Evolutionary conservation across 208 protist species (phyloP).

Genomic region (Crithidia sp.): DNA sequence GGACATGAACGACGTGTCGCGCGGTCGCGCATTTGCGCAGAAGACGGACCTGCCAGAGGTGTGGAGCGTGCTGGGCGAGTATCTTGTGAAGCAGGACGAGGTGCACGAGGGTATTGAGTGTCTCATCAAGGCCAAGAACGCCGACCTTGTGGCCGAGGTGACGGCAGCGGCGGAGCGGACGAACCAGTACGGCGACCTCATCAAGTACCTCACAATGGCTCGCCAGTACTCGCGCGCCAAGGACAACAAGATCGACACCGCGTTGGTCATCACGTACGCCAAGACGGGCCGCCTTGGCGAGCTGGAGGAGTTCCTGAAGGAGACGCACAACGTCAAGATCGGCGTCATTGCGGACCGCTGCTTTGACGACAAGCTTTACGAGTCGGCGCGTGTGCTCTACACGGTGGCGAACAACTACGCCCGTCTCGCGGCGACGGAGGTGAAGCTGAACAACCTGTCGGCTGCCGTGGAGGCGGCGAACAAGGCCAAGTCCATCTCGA

Average conservation of each 20-base stretch:
- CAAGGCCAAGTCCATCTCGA: conserved; percentile 97
- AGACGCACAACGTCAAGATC: conserved; percentile 97
- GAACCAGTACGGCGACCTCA: conserved; percentile 96
- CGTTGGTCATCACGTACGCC: conserved; percentile 97
- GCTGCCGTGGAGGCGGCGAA: conserved; percentile 98
- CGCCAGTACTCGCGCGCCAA: conserved; percentile 88
- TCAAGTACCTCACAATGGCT: conserved; percentile 99
- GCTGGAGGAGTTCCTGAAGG: conserved; percentile 99
- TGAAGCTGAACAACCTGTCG: conserved; percentile 95
- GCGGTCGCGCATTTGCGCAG: conserved; percentile 96
- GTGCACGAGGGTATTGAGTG: conserved; percentile 97
- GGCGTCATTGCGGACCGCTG: conserved; percentile 97
- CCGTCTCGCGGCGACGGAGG: conserved; percentile 95
- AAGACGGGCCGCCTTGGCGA: conserved; percentile 97
- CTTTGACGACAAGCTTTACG: conserved; percentile 97
- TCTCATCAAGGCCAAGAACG: conserved; percentile 98
- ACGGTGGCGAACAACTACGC: conserved; percentile 96
- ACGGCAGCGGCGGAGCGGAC: conserved; percentile 92
- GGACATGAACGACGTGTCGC: conserved; percentile 95
- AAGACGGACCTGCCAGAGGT: conserved; percentile 93
- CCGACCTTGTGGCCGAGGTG: conserved; percentile 91
- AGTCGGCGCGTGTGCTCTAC: conserved; percentile 99
- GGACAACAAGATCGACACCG: conserved; percentile 97
- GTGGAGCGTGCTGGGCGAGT: conserved; percentile 95
- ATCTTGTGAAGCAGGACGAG: conserved; percentile 92